Evolutionary conservation across 2,329 filamentous ascomycete species (phyloP).

Genomic region (Stachybotrys chlorohalonatus): DNA sequence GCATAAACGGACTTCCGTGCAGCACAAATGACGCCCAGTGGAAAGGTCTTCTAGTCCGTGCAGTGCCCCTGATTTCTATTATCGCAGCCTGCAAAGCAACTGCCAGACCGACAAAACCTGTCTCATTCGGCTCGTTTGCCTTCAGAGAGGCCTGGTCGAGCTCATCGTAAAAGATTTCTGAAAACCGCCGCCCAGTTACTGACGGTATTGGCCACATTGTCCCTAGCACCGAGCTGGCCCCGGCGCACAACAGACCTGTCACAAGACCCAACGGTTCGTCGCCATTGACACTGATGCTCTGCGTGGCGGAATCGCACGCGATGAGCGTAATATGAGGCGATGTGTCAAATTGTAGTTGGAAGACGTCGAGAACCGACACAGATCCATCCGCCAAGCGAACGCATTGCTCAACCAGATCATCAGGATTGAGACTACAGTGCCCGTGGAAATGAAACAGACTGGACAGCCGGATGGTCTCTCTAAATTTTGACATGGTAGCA

Average conservation of each 20-base stretch:
- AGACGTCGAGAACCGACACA: neutral
- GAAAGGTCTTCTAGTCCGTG: neutral
- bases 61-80: neutral
- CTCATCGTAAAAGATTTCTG: neutral
- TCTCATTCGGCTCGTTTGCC: neutral
- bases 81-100: neutral
- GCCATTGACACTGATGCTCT: neutral
- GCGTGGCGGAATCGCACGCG: slow-evolving; percentile 1
- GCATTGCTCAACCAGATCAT: neutral
- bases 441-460: slow-evolving; percentile 1
- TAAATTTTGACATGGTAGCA: neutral
- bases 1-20: neutral
- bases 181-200: neutral
- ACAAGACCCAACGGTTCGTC: slow-evolving; percentile 1
- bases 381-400: neutral
- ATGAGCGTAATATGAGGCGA: slow-evolving; percentile 1
- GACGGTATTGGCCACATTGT: neutral
- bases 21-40: neutral
- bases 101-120: neutral
- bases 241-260: neutral
- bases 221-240: neutral
- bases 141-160: neutral
- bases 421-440: slow-evolving; percentile 1
- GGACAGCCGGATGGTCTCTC: neutral
- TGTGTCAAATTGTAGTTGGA: neutral